These are phyloP conservation scores for Somion occarium DNA, from an alignment of 1,284 basidiomycete species.

Conservation along the genomic window DNA sequence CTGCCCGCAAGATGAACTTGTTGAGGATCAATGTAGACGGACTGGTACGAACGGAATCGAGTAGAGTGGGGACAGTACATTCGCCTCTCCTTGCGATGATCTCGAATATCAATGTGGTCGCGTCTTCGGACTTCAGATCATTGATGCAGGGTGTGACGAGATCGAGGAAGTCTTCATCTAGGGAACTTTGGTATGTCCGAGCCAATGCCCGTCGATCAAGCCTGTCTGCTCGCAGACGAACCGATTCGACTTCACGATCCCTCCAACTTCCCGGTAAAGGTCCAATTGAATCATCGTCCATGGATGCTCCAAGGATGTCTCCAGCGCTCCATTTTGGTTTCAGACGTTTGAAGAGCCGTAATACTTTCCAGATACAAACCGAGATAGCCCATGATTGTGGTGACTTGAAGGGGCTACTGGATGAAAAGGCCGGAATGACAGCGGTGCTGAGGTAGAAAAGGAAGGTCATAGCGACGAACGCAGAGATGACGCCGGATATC, in stretches of 20 bases:
- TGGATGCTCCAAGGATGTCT: not conserved
- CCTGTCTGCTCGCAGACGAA: not conserved
- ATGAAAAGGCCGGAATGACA: conserved; percentile 17
- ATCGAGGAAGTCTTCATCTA: conserved; percentile 15
- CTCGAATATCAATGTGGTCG: conserved; percentile 11
- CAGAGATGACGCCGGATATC: conserved; percentile 18
- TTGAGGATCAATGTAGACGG: conserved; percentile 1
- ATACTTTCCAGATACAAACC: not conserved
- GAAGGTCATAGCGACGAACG: conserved; percentile 15
- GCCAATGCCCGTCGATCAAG: conserved; percentile 16
- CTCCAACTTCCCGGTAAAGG: conserved; percentile 12
- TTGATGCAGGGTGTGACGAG: conserved; percentile 11
- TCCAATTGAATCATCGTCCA: not conserved
- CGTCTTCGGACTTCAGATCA: conserved; percentile 12
- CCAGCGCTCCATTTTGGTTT: not conserved
- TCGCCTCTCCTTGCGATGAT: conserved; percentile 11
- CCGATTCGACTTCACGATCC: conserved; percentile 14
- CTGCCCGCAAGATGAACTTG: conserved; percentile 6
- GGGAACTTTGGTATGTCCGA: conserved; percentile 12
- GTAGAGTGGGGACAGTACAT: conserved; percentile 3
- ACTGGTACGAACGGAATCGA: conserved; percentile 7
- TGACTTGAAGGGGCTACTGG: conserved; percentile 23
- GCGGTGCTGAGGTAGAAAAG: conserved; percentile 18
- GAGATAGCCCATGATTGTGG: conserved; percentile 22
- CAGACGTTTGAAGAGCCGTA: not conserved